A percentile compares a stretch with the other conserved stretches of the same genome.
Conservation (phyloP, 176 grass and related monocot species). For the Aegilops speltoides region DNA sequence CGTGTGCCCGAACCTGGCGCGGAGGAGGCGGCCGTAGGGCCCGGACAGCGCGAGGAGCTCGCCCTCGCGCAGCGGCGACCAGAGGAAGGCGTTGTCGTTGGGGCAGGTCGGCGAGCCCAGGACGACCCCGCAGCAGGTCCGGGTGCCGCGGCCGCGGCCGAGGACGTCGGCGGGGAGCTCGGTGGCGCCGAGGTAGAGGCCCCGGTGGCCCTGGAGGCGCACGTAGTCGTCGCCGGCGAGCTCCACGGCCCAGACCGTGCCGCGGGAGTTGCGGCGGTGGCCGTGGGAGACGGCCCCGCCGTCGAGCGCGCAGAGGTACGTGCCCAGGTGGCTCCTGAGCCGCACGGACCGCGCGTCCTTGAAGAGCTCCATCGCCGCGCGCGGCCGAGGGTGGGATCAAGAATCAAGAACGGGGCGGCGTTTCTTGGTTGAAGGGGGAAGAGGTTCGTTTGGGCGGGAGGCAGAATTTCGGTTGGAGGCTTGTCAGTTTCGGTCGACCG, state of each 20-base stretch:
- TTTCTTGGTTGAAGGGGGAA: slow-evolving; percentile 24
- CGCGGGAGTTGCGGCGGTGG: slow-evolving; percentile 44
- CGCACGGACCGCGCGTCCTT: slow-evolving; percentile 27
- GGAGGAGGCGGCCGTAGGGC: slow-evolving; percentile 47
- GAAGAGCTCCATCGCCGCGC: slow-evolving; percentile 39
- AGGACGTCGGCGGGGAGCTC: slow-evolving; percentile 26
- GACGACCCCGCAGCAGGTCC: slow-evolving; percentile 32
- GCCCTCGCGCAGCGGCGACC: slow-evolving; percentile 31
- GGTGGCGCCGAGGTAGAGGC: slow-evolving; percentile 43
- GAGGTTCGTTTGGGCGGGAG: slow-evolving; percentile 27
- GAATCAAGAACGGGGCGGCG: slow-evolving; percentile 36
- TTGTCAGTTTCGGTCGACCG: too few relatives aligned
- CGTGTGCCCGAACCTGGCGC: slow-evolving; percentile 27
- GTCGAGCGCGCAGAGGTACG: slow-evolving; percentile 47
- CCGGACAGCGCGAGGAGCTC: slow-evolving; percentile 29
- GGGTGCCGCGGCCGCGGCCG: slow-evolving; percentile 21
- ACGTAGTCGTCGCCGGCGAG: slow-evolving; percentile 38
- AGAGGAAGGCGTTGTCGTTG: slow-evolving; percentile 55
- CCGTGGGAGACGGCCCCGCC: slow-evolving; percentile 43
- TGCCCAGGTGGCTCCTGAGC: slow-evolving; percentile 51
- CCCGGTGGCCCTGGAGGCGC: slow-evolving; percentile 24
- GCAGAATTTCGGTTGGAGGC: not conserved
- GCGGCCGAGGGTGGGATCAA: not conserved
- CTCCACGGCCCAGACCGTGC: slow-evolving; percentile 46
- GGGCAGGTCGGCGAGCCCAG: slow-evolving; percentile 30